phyloP scores from a whole-genome alignment of 208 protist genomes.

The Trypanosoma lewisi region DNA sequence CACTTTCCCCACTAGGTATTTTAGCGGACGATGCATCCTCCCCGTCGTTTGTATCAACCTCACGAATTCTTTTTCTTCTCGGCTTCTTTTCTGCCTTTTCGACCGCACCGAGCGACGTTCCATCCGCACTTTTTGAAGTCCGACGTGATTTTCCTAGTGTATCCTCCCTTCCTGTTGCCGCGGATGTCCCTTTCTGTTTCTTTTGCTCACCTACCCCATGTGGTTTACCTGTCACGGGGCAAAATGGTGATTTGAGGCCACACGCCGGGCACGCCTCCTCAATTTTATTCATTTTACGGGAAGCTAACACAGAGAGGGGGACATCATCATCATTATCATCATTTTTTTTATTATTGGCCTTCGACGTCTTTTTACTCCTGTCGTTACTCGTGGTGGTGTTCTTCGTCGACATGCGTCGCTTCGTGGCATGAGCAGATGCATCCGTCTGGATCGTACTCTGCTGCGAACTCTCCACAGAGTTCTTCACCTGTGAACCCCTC shows the following conservation, averaged over 20 bases:
- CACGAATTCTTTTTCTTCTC: background rate
- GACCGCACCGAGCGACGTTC: background rate
- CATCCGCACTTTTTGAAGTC: background rate
- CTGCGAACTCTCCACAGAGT: constrained; percentile 1
- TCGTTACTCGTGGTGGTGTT: background rate
- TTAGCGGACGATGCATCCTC: background rate
- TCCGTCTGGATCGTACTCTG: background rate
- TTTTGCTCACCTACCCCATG: constrained; percentile 26
- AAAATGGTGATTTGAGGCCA: constrained; percentile 59
- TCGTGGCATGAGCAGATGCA: background rate
- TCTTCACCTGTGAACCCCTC: constrained; percentile 1
- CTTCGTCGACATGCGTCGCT: background rate
- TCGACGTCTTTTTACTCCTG: background rate
- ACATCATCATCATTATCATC: constrained; percentile 20
- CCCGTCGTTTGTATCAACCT: background rate
- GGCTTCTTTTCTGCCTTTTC: background rate
- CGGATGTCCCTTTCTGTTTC: background rate
- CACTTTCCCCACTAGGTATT: background rate
- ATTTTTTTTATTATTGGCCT: background rate
- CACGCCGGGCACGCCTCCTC: constrained; percentile 44
- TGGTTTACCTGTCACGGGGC: constrained; percentile 55
- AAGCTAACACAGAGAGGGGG: constrained; percentile 3
- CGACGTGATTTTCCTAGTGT: constrained; percentile 21
- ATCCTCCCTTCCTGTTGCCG: constrained; percentile 5
- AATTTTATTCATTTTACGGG: background rate